Conservation (phyloP, 257 asterid genomes). For the Nicotiana benthamiana region DNA sequence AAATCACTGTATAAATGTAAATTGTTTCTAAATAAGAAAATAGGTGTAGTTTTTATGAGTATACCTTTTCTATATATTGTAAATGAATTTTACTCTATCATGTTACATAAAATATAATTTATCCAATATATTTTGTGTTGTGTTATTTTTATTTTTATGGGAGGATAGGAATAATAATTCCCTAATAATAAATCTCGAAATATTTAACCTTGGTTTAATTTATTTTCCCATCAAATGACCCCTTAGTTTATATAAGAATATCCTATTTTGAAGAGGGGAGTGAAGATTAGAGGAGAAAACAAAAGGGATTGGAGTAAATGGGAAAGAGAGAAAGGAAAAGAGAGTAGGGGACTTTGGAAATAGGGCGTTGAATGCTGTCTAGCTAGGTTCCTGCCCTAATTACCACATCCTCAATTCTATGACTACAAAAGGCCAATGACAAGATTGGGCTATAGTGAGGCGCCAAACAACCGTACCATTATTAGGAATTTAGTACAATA, state of each 20-base stretch:
- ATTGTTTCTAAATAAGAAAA: too few relatives aligned
- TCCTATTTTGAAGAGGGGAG: background rate
- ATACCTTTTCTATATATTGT: background rate
- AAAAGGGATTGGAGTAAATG: background rate
- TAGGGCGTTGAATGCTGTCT: background rate
- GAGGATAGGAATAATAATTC: too few relatives aligned
- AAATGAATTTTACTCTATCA: background rate
- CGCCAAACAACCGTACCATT: background rate
- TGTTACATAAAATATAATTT: too few relatives aligned
- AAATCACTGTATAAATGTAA: too few relatives aligned
- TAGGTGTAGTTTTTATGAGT: too few relatives aligned
- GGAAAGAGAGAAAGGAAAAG: background rate
- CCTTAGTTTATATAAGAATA: too few relatives aligned
- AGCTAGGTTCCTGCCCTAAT: background rate
- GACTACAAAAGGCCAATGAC: background rate
- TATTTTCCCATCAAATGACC: rapidly evolving
- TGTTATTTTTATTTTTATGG: too few relatives aligned
- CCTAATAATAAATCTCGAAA: rapidly evolving
- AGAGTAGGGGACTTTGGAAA: background rate
- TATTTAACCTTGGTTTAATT: too few relatives aligned
- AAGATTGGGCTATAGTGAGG: background rate
- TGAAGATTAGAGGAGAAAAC: background rate
- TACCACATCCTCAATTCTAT: background rate
- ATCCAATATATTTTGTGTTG: too few relatives aligned
- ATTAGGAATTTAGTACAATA: background rate